phyloP scores from a whole-genome alignment of 169 alveolate genomes.

The Plasmodium cynomolgi region DNA sequence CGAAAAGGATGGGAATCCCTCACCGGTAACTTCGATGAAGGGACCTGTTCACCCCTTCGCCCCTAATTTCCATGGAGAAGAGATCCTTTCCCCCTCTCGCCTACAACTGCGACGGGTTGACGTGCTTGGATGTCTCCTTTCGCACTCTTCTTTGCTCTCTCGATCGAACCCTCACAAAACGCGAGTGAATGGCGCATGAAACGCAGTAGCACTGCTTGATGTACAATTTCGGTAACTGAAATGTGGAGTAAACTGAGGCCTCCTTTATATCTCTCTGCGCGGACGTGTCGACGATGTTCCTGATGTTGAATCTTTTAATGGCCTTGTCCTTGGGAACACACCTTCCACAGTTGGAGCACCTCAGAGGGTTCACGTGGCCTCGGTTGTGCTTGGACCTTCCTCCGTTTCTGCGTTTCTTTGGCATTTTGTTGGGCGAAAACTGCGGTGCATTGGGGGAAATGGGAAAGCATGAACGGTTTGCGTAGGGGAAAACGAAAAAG shows the following conservation, averaged over 20 bases:
- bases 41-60: background rate
- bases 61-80: slow-evolving; percentile 28
- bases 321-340: slow-evolving; percentile 99
- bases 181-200: slow-evolving; percentile 99
- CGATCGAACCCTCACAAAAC: slow-evolving; percentile 97
- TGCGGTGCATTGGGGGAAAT: background rate
- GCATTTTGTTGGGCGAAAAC: slow-evolving; percentile 88
- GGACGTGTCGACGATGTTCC: slow-evolving; percentile 99
- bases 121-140: slow-evolving; percentile 74
- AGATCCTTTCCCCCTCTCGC: background rate
- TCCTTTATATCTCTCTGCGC: slow-evolving; percentile 98
- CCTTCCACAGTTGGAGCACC: slow-evolving; percentile 99
- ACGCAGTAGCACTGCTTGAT: slow-evolving; percentile 99
- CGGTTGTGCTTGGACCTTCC: slow-evolving; percentile 99
- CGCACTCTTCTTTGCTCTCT: slow-evolving; percentile 92
- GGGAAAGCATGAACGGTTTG: background rate
- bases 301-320: slow-evolving; percentile 97
- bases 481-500: background rate
- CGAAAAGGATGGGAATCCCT: background rate
- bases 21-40: background rate
- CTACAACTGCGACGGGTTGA: slow-evolving; percentile 62
- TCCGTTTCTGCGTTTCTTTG: slow-evolving; percentile 98
- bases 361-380: slow-evolving; percentile 97
- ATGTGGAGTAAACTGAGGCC: slow-evolving; percentile 94
- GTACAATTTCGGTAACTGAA: slow-evolving; percentile 97